A percentile compares a stretch with the other conserved stretches of the same genome.
These are phyloP conservation scores for Tetradesmus obliquus DNA, from an alignment of 139 green algal genomes.

Conservation along the genomic window DNA sequence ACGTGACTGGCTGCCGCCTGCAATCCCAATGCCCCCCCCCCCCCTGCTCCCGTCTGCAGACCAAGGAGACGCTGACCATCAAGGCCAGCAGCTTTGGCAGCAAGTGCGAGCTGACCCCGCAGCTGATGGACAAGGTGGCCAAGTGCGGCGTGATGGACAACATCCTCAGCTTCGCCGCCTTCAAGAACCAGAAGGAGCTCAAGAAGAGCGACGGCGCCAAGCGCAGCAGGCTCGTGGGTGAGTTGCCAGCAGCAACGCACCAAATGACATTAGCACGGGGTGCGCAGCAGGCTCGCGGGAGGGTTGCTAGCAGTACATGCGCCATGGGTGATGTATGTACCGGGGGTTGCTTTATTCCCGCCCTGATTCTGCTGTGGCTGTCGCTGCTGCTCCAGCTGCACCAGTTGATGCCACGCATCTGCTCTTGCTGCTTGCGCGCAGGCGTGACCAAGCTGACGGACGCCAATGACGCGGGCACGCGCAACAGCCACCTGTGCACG, in stretches of 20 bases:
- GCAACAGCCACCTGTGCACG: constrained; percentile 92
- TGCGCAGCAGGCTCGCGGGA: too few relatives aligned
- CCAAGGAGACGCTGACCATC: constrained; percentile 98
- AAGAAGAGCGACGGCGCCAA: constrained; percentile 99
- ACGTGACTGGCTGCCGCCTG: neutral
- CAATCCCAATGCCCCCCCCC: too few relatives aligned
- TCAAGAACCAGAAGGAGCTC: constrained; percentile 96
- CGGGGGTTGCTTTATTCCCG: neutral
- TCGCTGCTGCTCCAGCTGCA: neutral
- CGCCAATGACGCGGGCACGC: constrained; percentile 95
- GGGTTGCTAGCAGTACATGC: too few relatives aligned
- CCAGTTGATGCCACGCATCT: neutral
- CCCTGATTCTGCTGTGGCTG: neutral
- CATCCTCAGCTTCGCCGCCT: constrained; percentile 90
- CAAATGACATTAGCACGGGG: too few relatives aligned
- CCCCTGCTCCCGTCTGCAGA: constrained; percentile 69
- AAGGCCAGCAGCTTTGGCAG: constrained; percentile 92
- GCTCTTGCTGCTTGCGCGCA: constrained; percentile 34
- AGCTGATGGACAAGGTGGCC: constrained; percentile 93
- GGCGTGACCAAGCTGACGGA: constrained; percentile 98
- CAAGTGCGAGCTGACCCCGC: constrained; percentile 89
- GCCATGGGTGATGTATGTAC: too few relatives aligned
- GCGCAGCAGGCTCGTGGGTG: constrained; percentile 76
- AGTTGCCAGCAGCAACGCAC: neutral
- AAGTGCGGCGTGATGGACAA: constrained; percentile 89